Base-by-base conservation (phyloP, 2,329 filamentous ascomycete genomes). In the Trichophyton equinum region DNA sequence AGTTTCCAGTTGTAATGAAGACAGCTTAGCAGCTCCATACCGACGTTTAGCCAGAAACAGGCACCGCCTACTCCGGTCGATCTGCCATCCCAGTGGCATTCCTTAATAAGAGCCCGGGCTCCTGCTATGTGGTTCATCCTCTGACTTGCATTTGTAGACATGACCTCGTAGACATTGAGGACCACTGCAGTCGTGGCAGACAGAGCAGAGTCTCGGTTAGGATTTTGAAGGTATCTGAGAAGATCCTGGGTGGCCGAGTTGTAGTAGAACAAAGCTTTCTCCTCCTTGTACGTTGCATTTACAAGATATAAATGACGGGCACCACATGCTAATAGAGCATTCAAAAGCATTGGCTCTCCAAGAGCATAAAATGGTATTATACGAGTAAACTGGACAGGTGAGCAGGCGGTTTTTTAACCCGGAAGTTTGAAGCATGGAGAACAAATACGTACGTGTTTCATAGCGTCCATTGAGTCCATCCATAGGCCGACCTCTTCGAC, bases 1-100 rank as follows among this genome's bases (percentile, higher is more conserved):
- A 90, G 84, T 65, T 85, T 82, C 87, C 89, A 95, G 70, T 92
- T 91, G 73, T 90, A 90, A 65, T 89, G 86, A 15, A 96, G 78
- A 71, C 91, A 96, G 64, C 85, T 89, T 30, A 96, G 78, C n/a
- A 96, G 79, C 71, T 97, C 92, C 81, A 96, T 87, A 15, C 87
- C 87, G 15, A 95, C 85, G 67, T 95, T 96, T 42, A 96, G 78
- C 91, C 92, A 96, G 75, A 96, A 96, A 72, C 91, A 96, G 0
- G 91, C 90, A 0, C 85, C 83, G 0, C 90, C 91, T 20, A 96
- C 83, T 0, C 91, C 91, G 1, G 80, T 82, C 40, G 88, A 88
- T 64, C 80, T 83, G 0, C 89, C 89, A 67, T 89, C 87, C 92
- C 92, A 96, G 3, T 85, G 84, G 68, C 91, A 96, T 70, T 96